A percentile compares a stretch with the other conserved stretches of the same genome.
These are phyloP conservation scores for Fusarium xylarioides DNA, from an alignment of 2,329 filamentous ascomycete species.

Conservation along the genomic window DNA sequence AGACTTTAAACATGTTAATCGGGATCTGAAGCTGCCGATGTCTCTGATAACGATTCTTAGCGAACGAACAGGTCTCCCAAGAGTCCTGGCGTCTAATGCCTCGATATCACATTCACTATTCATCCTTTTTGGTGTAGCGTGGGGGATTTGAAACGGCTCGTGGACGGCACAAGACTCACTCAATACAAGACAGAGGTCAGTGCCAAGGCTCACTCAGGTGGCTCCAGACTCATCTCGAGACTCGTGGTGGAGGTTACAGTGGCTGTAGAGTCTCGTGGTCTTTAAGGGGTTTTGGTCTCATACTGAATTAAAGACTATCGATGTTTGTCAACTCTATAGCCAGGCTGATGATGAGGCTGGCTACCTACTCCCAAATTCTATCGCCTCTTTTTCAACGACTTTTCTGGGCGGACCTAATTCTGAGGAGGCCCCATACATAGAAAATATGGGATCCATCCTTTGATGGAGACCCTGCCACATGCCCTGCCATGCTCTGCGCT, in stretches of 20 bases:
- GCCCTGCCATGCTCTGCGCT: slow-evolving; percentile 14
- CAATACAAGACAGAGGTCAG: slow-evolving; percentile 1
- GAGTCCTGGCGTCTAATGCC: slow-evolving; percentile 3
- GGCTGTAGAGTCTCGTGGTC: background rate
- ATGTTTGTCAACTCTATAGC: slow-evolving; percentile 2
- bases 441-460: slow-evolving; percentile 15
- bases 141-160: slow-evolving; percentile 28
- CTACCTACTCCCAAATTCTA: slow-evolving; percentile 10
- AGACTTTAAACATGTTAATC: slow-evolving; percentile 13
- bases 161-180: slow-evolving; percentile 6
- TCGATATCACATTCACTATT: background rate
- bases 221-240: slow-evolving; percentile 12
- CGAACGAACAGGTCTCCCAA: background rate
- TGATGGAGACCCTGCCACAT: slow-evolving; percentile 21
- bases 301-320: background rate
- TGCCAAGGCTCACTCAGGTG: slow-evolving; percentile 31
- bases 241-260: slow-evolving; percentile 18
- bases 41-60: background rate
- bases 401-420: background rate
- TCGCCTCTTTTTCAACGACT: slow-evolving; percentile 28
- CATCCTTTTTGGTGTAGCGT: slow-evolving; percentile 2
- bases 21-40: slow-evolving; percentile 26
- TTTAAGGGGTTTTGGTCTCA: background rate
- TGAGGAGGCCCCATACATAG: background rate
- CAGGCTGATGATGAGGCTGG: background rate